Evolutionary conservation across 2,329 filamentous ascomycete genomes (phyloP).

Genomic region (Blastomyces emzantsi): DNA sequence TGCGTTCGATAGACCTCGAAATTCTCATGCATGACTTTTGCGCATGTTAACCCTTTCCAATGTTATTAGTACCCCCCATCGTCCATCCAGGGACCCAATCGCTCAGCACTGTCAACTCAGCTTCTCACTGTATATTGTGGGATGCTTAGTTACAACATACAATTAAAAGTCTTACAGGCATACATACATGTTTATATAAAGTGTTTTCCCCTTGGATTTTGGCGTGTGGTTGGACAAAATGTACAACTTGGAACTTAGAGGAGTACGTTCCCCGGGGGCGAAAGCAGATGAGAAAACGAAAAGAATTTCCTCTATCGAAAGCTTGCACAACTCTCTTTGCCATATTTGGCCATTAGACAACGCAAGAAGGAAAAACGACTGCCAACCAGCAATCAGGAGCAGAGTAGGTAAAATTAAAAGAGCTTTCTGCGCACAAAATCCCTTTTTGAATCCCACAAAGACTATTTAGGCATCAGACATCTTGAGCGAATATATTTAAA

Average conservation of each 20-base stretch:
- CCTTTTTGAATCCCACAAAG: not conserved
- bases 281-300: not conserved
- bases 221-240: not conserved
- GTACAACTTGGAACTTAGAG: not conserved
- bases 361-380: not conserved
- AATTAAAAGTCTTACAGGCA: not conserved
- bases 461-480: slow-evolving; percentile 4
- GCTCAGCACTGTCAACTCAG: not conserved
- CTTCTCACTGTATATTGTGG: not conserved
- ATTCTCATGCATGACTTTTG: not conserved
- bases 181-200: slow-evolving; percentile 3
- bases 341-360: not conserved
- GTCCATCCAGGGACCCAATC: not conserved
- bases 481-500: slow-evolving; percentile 8
- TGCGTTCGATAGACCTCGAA: not conserved
- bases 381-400: too few relatives aligned
- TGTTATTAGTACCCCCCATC: not conserved
- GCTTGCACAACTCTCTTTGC: not conserved
- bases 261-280: too few relatives aligned
- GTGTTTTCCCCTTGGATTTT: not conserved
- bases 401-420: not conserved
- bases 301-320: not conserved
- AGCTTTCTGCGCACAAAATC: not conserved
- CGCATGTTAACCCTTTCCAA: not conserved
- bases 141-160: not conserved